Percentiles rank a stretch among this genome's conserved stretches.
phyloP scores from a whole-genome alignment of 345 rosid genomes.

The Crucihimalaya himalaica region DNA sequence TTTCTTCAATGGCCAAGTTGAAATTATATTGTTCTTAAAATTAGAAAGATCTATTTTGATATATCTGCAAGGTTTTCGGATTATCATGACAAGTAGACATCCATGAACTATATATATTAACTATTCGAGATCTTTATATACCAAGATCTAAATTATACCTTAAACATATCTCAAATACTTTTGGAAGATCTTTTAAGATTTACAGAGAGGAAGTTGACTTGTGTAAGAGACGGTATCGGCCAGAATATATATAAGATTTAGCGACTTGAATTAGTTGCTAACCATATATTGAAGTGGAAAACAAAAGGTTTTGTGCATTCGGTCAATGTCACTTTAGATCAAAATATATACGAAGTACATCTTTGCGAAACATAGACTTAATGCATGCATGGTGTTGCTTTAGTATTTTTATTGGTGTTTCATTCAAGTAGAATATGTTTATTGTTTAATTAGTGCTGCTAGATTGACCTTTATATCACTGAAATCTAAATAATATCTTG shows the following conservation, averaged over 20 bases:
- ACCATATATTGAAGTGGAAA: neutral
- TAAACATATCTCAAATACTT: neutral
- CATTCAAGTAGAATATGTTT: constrained; percentile 1
- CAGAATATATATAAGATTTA: neutral
- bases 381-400: neutral
- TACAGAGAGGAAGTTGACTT: neutral
- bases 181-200: neutral
- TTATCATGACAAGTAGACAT: neutral
- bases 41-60: neutral
- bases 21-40: neutral
- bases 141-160: neutral
- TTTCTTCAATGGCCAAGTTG: neutral
- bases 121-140: neutral
- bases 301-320: neutral
- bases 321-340: neutral
- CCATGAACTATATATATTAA: neutral
- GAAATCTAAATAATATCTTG: neutral
- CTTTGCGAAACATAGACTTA: neutral
- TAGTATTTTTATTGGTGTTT: neutral
- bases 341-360: neutral
- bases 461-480: constrained; percentile 1
- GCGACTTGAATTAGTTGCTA: neutral
- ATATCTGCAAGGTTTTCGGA: neutral
- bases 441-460: neutral
- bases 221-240: neutral